phyloP scores from a whole-genome alignment of 176 grass and related monocot genomes.

The Sorghum bicolor region DNA sequence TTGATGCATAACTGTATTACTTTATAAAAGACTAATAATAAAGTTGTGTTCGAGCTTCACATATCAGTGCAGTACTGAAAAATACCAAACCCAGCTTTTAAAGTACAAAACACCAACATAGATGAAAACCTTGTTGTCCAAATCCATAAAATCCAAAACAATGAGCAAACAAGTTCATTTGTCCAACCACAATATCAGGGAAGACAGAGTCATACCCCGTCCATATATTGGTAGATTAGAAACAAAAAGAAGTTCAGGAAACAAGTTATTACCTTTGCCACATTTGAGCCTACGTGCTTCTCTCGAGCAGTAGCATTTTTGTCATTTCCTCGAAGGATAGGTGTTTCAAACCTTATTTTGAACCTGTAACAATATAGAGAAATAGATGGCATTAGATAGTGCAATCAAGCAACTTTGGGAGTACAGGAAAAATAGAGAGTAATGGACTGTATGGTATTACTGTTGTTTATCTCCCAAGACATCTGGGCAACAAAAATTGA shows the following conservation, averaged over 20 bases:
- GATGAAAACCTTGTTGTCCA: not conserved
- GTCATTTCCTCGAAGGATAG: conserved; percentile 84
- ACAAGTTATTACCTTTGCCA: conserved; percentile 60
- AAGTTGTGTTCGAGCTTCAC: not conserved
- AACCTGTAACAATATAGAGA: conserved; percentile 54
- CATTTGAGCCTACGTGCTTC: conserved; percentile 69
- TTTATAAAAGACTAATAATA: not conserved
- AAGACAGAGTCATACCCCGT: not conserved
- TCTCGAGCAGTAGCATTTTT: conserved; percentile 70
- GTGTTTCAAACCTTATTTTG: conserved; percentile 58
- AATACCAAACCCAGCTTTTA: not conserved
- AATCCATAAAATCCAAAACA: conserved; percentile 12
- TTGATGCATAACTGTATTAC: not conserved
- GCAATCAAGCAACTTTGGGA: not conserved
- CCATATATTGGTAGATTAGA: not conserved
- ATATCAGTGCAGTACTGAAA: not conserved
- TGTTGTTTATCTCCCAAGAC: conserved; percentile 72
- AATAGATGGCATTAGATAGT: conserved; percentile 24
- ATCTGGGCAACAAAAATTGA: conserved; percentile 83
- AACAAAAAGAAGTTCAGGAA: not conserved
- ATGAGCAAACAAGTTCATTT: not conserved
- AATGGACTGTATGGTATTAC: conserved; percentile 41
- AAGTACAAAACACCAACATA: conserved; percentile 13
- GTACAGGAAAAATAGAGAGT: conserved; percentile 22
- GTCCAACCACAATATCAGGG: conserved; percentile 8